Conservation (phyloP, 108 stramenopile species). For the Licmophora abbreviata region DNA sequence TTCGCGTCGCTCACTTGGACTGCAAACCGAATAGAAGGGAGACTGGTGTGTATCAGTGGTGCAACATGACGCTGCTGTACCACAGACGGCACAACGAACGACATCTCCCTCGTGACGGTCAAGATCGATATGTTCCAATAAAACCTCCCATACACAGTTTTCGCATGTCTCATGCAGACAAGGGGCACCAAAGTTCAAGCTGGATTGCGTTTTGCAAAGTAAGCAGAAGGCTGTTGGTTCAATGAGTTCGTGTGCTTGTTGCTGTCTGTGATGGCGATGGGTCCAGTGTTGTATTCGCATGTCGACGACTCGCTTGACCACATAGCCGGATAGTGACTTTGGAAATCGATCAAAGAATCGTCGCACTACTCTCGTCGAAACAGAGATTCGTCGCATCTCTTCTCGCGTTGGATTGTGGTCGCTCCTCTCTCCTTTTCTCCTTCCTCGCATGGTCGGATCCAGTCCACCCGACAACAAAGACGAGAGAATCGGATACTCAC, state of each 20-base stretch:
- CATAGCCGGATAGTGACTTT: conserved; percentile 41
- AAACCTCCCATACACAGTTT: conserved; percentile 54
- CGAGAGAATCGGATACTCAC: conserved; percentile 51
- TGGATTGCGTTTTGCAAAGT: too few relatives aligned
- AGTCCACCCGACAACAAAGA: conserved; percentile 51
- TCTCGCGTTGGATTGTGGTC: conserved; percentile 4
- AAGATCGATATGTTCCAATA: conserved; percentile 37
- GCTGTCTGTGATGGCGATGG: conserved; percentile 1
- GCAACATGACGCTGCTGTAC: too few relatives aligned
- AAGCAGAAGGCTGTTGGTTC: too few relatives aligned
- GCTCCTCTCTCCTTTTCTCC: not conserved
- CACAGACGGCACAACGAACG: conserved; percentile 42
- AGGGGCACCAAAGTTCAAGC: conserved; percentile 27
- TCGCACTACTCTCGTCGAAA: conserved; percentile 11
- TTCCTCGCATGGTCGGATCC: conserved; percentile 43
- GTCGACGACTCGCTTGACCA: conserved; percentile 53
- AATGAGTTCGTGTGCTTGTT: not conserved
- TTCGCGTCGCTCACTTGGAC: conserved; percentile 13
- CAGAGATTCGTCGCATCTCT: conserved; percentile 1
- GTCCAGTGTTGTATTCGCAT: conserved; percentile 37
- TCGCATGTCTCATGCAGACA: conserved; percentile 53
- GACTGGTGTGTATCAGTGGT: too few relatives aligned
- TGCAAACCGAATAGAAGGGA: not conserved
- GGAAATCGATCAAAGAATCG: conserved; percentile 57
- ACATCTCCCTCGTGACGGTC: conserved; percentile 21